These are phyloP conservation scores for Ligustrum vulgare DNA, from an alignment of 257 asterid genomes.

Conservation along the genomic window DNA sequence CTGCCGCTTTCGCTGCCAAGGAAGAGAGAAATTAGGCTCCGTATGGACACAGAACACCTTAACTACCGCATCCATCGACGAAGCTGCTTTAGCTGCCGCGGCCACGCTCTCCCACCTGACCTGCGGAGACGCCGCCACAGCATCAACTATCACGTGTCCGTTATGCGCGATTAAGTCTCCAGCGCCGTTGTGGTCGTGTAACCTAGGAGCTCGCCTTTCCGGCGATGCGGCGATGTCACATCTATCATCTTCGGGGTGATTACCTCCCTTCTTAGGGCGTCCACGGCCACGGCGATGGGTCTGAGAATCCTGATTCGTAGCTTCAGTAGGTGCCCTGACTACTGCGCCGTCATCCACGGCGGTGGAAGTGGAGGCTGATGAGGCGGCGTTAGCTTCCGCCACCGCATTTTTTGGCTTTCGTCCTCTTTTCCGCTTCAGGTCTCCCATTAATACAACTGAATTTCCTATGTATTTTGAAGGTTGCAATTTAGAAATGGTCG, in stretches of 20 bases:
- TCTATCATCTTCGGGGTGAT: slow-evolving; percentile 4
- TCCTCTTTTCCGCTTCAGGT: slow-evolving; percentile 29
- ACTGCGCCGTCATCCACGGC: slow-evolving; percentile 10
- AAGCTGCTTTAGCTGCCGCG: slow-evolving; percentile 55
- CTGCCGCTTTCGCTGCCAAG: slow-evolving; percentile 96
- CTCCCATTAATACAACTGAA: slow-evolving; percentile 4
- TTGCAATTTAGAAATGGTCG: neutral
- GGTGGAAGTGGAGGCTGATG: neutral
- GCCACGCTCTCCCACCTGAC: slow-evolving; percentile 17
- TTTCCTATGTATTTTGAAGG: too few relatives aligned
- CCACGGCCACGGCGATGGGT: slow-evolving; percentile 21
- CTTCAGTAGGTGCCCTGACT: neutral
- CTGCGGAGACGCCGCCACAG: slow-evolving; percentile 8
- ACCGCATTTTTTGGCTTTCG: slow-evolving; percentile 27
- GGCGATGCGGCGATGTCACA: slow-evolving; percentile 14
- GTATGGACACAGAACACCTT: slow-evolving; percentile 90
- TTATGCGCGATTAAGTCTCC: neutral
- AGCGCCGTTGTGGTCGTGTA: slow-evolving; percentile 1
- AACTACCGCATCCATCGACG: slow-evolving; percentile 90
- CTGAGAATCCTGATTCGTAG: slow-evolving; percentile 10
- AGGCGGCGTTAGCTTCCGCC: neutral
- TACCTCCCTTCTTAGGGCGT: slow-evolving; percentile 6
- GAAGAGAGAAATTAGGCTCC: slow-evolving; percentile 89
- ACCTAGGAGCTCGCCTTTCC: slow-evolving; percentile 14
- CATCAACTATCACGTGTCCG: slow-evolving; percentile 15